Base-by-base conservation (phyloP, 108 stramenopile genomes). In the Cyclotella kingstonii region DNA sequence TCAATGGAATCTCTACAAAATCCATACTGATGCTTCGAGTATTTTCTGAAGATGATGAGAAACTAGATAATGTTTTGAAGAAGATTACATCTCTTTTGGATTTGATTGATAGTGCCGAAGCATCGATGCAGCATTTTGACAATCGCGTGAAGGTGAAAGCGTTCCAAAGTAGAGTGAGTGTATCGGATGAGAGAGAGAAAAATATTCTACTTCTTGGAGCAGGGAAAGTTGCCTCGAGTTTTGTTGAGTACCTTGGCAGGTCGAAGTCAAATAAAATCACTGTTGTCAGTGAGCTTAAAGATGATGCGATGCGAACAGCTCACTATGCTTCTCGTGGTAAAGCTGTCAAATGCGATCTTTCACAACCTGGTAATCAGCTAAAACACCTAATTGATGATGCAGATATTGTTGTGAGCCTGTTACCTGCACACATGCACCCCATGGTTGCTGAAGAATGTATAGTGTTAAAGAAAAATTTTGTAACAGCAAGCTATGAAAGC, bases 371-470 rank as follows among this genome's bases (percentile, higher is more conserved):
- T 17, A 41, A 64, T 39, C 44, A 44, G 35, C 51, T 92, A 25
- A 26, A 42, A 9, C 35, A 73, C n/a, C 60, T 89, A 52, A 78
- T 92, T 21, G 60, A 82, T 38, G 50, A 68, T 8, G 51, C 76
- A 15, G 91, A 93, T 66, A 63, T 86, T 10, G 95, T 93, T 38
- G 81, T 95, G 22, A 83, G 81, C 40, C 73, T 95, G 15, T 60
- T 95, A n/a, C 91, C 95, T 8, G 85, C 90, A 0, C 64, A 83
- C 9, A 81, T 95, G 78, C 95, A 95, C 74, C 71, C 78, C 22
- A 49, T 43, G 39, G 77, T 91, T 1, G 91, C 87, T 23, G 49
- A 78, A 39, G 56, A 70, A 57, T 86, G 86, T 66, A 77, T 95
- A 39, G 33, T 42, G 5, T 43, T 67, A 28, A 58, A 73, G 35